Evolutionary conservation across 768 basidiomycete species (phyloP).

Genomic region (Boletus vinaceobasis): DNA sequence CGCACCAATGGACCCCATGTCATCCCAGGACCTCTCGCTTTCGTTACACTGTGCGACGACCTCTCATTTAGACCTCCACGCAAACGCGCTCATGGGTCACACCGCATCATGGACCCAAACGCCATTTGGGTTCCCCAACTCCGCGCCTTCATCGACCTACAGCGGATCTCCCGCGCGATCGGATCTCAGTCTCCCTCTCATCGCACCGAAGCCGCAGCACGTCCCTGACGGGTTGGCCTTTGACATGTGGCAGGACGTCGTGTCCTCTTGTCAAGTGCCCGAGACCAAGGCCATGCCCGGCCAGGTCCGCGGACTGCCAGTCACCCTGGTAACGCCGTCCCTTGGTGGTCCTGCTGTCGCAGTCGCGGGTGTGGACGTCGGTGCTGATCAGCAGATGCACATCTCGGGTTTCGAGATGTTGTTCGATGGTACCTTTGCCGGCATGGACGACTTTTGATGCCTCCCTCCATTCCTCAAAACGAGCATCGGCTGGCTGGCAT

Average conservation of each 20-base stretch:
- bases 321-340: conserved; percentile 1
- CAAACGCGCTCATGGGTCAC: conserved; percentile 2
- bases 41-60: conserved; percentile 3
- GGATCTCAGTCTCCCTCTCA: conserved; percentile 26
- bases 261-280: background rate
- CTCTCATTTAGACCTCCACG: conserved; percentile 9
- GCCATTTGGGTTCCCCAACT: conserved; percentile 19
- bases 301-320: background rate
- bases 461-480: background rate
- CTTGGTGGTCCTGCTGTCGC: background rate
- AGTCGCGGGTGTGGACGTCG: conserved; percentile 6
- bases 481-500: background rate
- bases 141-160: conserved; percentile 41
- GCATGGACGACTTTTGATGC: conserved; percentile 13
- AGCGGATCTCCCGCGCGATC: conserved; percentile 39
- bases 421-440: conserved; percentile 8
- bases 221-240: conserved; percentile 1
- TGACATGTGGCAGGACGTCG: conserved; percentile 20
- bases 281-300: background rate
- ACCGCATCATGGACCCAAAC: conserved; percentile 6
- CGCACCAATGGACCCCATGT: conserved; percentile 29
- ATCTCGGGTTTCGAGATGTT: conserved; percentile 14
- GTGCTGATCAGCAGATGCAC: conserved; percentile 2
- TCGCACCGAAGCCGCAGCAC: conserved; percentile 29
- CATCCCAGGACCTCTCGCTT: conserved; percentile 17